These are phyloP conservation scores for Talaromyces funiculosus DNA, from an alignment of 2,329 filamentous ascomycete genomes.

Conservation along the genomic window DNA sequence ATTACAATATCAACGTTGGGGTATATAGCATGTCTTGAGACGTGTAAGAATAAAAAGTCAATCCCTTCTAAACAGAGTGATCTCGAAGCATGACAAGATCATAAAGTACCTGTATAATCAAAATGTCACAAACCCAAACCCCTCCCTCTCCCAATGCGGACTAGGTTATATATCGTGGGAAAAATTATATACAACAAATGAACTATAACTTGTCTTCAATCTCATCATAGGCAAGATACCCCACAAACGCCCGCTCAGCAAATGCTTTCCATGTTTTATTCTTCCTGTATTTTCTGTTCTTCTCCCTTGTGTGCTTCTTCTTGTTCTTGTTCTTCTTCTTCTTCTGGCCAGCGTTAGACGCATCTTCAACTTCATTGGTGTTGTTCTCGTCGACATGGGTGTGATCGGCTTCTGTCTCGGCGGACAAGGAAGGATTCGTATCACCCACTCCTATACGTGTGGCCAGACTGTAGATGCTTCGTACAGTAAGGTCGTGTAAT, in stretches of 20 bases:
- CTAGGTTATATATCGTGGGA: neutral
- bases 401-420: neutral
- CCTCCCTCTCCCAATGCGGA: neutral
- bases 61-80: no score
- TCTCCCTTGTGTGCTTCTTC: constrained; percentile 45
- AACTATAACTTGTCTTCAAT: constrained; percentile 40
- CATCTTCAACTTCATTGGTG: constrained; percentile 10
- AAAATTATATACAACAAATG: neutral
- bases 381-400: neutral
- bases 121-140: neutral
- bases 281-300: constrained; percentile 41
- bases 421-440: neutral
- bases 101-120: neutral
- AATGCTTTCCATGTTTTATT: constrained; percentile 75
- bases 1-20: neutral
- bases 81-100: no score
- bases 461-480: constrained; percentile 73
- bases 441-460: constrained; percentile 61
- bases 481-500: constrained; percentile 76
- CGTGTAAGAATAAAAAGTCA: neutral
- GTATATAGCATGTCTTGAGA: neutral
- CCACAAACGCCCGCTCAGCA: constrained; percentile 71
- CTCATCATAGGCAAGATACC: constrained; percentile 61
- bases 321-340: constrained; percentile 44
- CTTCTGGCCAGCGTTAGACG: constrained; percentile 36